Percentiles rank a stretch among this genome's conserved stretches.
These are phyloP conservation scores for Dactylellina sp. DNA, from an alignment of 2,329 filamentous ascomycete genomes.

Conservation along the genomic window DNA sequence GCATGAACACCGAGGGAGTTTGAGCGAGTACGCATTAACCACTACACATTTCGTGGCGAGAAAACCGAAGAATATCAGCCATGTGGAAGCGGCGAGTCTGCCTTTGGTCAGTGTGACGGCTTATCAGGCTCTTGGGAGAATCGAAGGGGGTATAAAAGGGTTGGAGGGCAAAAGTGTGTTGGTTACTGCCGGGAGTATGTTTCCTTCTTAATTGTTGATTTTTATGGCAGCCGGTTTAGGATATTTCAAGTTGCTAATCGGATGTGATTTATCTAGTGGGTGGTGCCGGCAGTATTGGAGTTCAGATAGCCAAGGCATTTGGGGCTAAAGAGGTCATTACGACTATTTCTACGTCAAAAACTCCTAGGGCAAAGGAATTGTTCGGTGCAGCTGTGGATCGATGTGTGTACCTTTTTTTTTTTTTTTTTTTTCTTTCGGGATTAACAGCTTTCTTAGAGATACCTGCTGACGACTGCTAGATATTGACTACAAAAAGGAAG, in stretches of 20 bases:
- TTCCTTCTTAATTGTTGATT: not conserved
- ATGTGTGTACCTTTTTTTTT: slow-evolving; percentile 20
- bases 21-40: slow-evolving; percentile 63
- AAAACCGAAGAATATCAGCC: slow-evolving; percentile 65
- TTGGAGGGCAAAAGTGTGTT: slow-evolving; percentile 41
- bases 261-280: slow-evolving; percentile 31
- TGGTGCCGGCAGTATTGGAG: slow-evolving; percentile 46
- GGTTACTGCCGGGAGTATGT: slow-evolving; percentile 48
- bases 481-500: slow-evolving; percentile 49
- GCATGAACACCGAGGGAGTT: slow-evolving; percentile 62
- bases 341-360: slow-evolving; percentile 39
- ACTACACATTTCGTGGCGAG: slow-evolving; percentile 62
- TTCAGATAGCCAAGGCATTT: slow-evolving; percentile 47
- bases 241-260: slow-evolving; percentile 8
- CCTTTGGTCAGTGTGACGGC: slow-evolving; percentile 42
- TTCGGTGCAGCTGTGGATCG: slow-evolving; percentile 33
- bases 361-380: slow-evolving; percentile 38
- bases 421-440: too few relatives aligned
- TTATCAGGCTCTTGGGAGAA: slow-evolving; percentile 42
- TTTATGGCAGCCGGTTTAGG: not conserved
- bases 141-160: slow-evolving; percentile 36
- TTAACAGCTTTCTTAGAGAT: too few relatives aligned
- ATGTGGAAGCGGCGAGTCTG: slow-evolving; percentile 63
- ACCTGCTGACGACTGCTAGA: too few relatives aligned
- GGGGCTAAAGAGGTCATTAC: slow-evolving; percentile 52